These are phyloP conservation scores for Aspergillus sp. DNA, from an alignment of 2,329 filamentous ascomycete genomes.

Conservation along the genomic window DNA sequence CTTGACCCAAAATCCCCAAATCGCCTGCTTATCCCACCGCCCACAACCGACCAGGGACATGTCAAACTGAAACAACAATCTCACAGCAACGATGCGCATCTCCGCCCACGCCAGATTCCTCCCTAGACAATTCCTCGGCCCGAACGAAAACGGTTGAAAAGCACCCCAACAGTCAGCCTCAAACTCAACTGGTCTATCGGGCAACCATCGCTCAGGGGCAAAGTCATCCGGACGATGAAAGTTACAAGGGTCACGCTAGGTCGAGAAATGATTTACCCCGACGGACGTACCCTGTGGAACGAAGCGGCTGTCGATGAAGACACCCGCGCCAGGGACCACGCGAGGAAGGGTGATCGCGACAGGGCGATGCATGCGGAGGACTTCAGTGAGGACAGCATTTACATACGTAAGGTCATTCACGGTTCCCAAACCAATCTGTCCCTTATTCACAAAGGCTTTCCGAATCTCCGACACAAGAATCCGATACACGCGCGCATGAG, in stretches of 20 bases:
- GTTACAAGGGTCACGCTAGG: neutral
- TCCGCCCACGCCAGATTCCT: constrained; percentile 12
- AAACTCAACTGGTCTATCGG: neutral
- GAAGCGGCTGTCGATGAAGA: constrained; percentile 24
- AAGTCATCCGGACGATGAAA: neutral
- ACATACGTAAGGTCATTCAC: constrained; percentile 23
- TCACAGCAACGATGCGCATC: constrained; percentile 6
- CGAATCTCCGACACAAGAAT: constrained; percentile 28
- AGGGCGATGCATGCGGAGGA: constrained; percentile 28
- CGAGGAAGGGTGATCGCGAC: constrained; percentile 32
- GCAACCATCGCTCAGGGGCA: neutral
- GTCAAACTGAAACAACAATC: constrained; percentile 1
- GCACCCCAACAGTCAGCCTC: constrained; percentile 28
- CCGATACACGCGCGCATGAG: constrained; percentile 17
- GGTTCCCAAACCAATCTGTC: constrained; percentile 18
- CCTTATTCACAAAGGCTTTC: neutral
- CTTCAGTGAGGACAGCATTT: constrained; percentile 27
- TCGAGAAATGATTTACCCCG: neutral
- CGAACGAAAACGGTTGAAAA: constrained; percentile 32
- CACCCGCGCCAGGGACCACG: constrained; percentile 28
- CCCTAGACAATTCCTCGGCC: constrained; percentile 32
- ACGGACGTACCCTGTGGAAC: constrained; percentile 14
- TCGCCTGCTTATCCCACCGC: neutral
- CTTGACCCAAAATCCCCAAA: constrained; percentile 8
- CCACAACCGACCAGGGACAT: neutral